A percentile compares a stretch with the other conserved stretches of the same genome.
phyloP scores from a whole-genome alignment of 768 basidiomycete species.

The Baorangia bicolor region DNA sequence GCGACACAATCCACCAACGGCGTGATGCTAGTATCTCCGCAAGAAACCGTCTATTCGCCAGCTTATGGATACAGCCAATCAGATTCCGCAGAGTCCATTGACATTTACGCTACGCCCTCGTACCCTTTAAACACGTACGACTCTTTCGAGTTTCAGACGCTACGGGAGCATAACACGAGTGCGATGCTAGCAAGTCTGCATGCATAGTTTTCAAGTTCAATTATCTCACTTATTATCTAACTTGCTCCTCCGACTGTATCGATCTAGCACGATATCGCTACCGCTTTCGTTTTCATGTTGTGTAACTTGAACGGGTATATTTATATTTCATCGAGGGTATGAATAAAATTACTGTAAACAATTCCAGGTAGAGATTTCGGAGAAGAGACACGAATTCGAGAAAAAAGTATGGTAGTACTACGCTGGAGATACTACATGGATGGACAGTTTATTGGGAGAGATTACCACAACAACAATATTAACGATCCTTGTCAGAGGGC shows the following conservation, averaged over 20 bases:
- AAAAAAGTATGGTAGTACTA: neutral
- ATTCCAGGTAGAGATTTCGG: constrained; percentile 7
- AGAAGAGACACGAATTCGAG: neutral
- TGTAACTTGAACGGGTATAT: constrained; percentile 20
- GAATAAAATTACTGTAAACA: constrained; percentile 13
- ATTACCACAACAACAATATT: neutral
- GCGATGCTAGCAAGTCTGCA: constrained; percentile 20
- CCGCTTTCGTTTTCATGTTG: constrained; percentile 15
- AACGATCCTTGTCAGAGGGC: neutral
- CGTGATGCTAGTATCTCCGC: constrained; percentile 16
- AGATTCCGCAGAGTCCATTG: constrained; percentile 17
- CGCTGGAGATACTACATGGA: constrained; percentile 4
- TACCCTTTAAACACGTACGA: constrained; percentile 27
- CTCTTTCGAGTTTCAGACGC: constrained; percentile 33
- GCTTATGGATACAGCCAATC: constrained; percentile 22
- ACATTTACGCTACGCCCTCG: constrained; percentile 16
- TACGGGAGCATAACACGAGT: constrained; percentile 28
- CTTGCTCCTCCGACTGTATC: constrained; percentile 28
- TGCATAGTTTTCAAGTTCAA: constrained; percentile 10
- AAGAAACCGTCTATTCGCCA: constrained; percentile 14
- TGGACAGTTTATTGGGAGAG: neutral
- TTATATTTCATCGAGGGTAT: constrained; percentile 19
- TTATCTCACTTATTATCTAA: constrained; percentile 25
- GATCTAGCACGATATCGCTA: constrained; percentile 12
- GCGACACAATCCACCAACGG: constrained; percentile 6